These are phyloP conservation scores for Prototheca wickerhamii DNA, from an alignment of 163 green algal species.

Conservation along the genomic window DNA sequence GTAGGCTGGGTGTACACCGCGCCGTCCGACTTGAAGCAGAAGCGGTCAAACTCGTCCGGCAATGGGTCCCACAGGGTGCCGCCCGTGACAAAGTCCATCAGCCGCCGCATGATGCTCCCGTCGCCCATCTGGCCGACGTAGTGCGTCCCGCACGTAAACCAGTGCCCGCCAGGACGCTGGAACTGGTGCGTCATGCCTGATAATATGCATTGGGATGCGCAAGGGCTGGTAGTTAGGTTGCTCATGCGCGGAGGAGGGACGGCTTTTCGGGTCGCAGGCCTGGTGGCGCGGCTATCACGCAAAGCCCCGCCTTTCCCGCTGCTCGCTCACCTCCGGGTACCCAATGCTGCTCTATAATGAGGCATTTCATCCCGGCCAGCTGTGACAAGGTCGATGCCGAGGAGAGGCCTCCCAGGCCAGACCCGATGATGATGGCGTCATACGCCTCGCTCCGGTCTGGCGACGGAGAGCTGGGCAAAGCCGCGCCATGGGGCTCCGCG, in stretches of 20 bases:
- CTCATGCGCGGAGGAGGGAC: background rate
- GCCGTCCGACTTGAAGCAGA: background rate
- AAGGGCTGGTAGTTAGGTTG: background rate
- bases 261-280: background rate
- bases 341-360: constrained; percentile 2
- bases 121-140: background rate
- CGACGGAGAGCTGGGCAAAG: background rate
- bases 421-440: constrained; percentile 3
- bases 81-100: constrained; percentile 5
- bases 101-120: background rate
- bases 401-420: constrained; percentile 1
- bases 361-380: background rate
- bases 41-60: background rate
- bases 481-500: background rate
- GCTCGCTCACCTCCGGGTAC: background rate
- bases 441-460: background rate
- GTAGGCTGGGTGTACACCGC: background rate
- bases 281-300: background rate
- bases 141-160: constrained; percentile 1
- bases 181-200: constrained; percentile 5
- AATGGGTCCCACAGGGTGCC: background rate
- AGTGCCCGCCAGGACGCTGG: background rate
- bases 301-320: background rate
- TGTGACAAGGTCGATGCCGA: background rate
- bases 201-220: background rate